A percentile compares a stretch with the other conserved stretches of the same genome.
phyloP scores from a whole-genome alignment of 495 filamentous ascomycete species.

The Aspergillus mulundensis region DNA sequence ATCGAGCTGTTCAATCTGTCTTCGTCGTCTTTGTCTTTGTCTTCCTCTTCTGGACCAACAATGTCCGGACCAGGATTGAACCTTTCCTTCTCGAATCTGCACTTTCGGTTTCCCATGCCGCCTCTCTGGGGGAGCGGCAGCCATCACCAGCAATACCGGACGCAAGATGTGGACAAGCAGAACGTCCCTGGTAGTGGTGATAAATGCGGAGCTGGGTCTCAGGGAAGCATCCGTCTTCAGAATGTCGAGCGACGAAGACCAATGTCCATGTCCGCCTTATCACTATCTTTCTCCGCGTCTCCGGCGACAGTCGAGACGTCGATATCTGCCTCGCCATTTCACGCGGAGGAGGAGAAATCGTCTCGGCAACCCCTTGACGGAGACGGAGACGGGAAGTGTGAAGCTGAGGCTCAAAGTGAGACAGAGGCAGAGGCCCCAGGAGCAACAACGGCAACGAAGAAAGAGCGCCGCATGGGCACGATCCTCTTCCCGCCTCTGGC shows the following conservation, averaged over 20 bases:
- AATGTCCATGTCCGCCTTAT: background rate
- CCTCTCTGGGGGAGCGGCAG: background rate
- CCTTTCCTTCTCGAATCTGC: slow-evolving; percentile 5
- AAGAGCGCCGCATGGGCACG: slow-evolving; percentile 16
- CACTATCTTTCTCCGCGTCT: background rate
- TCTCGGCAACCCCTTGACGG: background rate
- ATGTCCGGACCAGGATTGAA: background rate
- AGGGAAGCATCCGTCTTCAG: background rate
- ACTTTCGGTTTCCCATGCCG: slow-evolving; percentile 4
- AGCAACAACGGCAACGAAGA: slow-evolving; percentile 4
- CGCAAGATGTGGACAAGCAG: background rate
- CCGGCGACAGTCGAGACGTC: background rate
- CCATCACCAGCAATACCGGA: background rate
- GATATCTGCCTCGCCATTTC: background rate
- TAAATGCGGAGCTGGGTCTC: no score
- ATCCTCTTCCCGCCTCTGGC: slow-evolving; percentile 8
- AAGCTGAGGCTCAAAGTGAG: no score
- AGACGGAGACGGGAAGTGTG: no score
- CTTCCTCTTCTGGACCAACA: background rate
- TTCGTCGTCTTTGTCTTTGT: background rate
- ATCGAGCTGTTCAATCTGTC: slow-evolving; percentile 21
- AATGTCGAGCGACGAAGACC: background rate
- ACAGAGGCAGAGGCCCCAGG: background rate
- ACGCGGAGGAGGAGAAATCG: background rate
- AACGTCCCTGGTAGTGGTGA: no score